phyloP scores from a whole-genome alignment of 768 basidiomycete species.

The Calocybe gangraenosa region DNA sequence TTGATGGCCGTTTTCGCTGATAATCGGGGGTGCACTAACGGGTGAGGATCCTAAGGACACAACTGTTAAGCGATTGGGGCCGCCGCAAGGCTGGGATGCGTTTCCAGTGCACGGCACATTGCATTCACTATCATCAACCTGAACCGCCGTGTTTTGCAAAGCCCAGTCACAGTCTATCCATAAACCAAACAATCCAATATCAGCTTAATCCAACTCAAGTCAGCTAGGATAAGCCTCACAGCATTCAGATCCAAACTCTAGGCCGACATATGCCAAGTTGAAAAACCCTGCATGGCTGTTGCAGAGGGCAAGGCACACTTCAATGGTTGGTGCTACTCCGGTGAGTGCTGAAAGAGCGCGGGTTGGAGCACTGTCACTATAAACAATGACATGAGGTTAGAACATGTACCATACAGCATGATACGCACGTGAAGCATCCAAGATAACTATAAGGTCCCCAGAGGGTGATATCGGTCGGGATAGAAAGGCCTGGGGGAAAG shows the following conservation, averaged over 20 bases:
- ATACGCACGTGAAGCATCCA: conserved; percentile 13
- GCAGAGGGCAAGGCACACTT: conserved; percentile 7
- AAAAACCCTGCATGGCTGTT: conserved; percentile 8
- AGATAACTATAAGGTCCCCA: conserved; percentile 10
- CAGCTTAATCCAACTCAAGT: no score
- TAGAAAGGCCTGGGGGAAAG: conserved; percentile 12
- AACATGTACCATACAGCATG: no score
- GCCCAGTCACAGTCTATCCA: conserved; percentile 7
- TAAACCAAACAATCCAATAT: no score
- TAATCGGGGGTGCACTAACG: conserved; percentile 4
- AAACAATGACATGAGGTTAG: neutral
- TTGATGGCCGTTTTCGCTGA: neutral
- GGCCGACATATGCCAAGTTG: conserved; percentile 11
- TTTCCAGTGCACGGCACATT: conserved; percentile 11
- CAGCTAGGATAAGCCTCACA: neutral
- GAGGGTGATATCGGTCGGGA: conserved; percentile 10
- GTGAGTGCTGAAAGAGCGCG: conserved; percentile 9
- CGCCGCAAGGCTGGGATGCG: conserved; percentile 11
- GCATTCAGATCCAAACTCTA: conserved; percentile 7
- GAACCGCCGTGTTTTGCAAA: conserved; percentile 9
- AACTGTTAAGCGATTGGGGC: conserved; percentile 6
- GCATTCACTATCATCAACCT: conserved; percentile 12
- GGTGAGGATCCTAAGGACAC: conserved; percentile 4
- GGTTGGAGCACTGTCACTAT: conserved; percentile 2
- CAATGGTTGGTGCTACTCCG: conserved; percentile 5